phyloP scores from a whole-genome alignment of 768 basidiomycete genomes.

The Russula sp. region DNA sequence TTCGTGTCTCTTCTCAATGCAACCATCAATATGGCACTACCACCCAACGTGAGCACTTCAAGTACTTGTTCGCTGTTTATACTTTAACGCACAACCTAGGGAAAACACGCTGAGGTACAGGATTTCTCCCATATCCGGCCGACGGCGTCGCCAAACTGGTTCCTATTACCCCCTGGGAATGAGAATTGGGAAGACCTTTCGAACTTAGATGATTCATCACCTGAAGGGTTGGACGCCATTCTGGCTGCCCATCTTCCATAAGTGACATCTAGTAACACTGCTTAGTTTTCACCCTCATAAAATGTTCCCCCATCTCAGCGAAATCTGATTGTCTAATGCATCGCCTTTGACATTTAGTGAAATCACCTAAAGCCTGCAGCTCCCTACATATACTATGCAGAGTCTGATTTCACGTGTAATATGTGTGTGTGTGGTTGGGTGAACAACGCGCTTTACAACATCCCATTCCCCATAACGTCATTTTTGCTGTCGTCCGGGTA shows the following conservation, averaged over 20 bases:
- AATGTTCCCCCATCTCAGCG: neutral
- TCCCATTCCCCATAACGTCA: neutral
- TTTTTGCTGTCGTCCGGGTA: neutral
- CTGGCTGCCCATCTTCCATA: constrained; percentile 8
- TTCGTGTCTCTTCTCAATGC: constrained; percentile 21
- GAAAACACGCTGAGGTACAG: constrained; percentile 48
- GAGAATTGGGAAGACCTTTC: constrained; percentile 12
- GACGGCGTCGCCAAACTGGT: constrained; percentile 76
- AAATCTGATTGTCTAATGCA: neutral
- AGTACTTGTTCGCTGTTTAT: neutral
- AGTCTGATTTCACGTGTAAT: neutral
- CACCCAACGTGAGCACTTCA: neutral
- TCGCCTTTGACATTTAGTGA: neutral
- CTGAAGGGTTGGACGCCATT: neutral
- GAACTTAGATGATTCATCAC: neutral
- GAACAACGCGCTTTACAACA: too few relatives aligned
- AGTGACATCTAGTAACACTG: neutral
- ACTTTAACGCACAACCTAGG: constrained; percentile 24
- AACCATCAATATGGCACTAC: neutral
- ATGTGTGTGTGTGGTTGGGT: neutral
- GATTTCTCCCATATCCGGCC: constrained; percentile 81
- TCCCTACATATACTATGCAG: neutral
- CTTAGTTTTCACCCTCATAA: neutral
- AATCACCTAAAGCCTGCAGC: neutral
- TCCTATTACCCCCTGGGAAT: neutral